Evolutionary conservation across 2,329 filamentous ascomycete species (phyloP).

Genomic region (Aspergillus pseudonomiae): DNA sequence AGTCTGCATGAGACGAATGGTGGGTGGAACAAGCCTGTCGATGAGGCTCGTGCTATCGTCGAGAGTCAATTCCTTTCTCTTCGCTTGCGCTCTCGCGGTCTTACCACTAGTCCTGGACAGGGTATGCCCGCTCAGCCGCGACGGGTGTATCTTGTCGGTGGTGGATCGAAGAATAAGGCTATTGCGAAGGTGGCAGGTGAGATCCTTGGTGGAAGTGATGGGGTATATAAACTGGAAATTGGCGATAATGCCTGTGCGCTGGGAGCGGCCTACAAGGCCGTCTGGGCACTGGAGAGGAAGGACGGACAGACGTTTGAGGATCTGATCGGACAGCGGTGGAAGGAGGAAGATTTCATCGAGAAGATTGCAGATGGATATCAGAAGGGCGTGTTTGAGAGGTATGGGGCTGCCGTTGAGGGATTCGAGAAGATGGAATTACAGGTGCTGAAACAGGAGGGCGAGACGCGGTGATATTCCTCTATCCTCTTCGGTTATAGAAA

Average conservation of each 20-base stretch:
- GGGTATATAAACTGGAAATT: slow-evolving; percentile 90
- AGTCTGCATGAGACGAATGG: slow-evolving; percentile 56
- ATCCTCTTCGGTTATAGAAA: background rate
- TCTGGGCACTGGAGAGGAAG: slow-evolving; percentile 80
- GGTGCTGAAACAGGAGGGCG: slow-evolving; percentile 55
- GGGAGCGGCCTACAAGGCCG: slow-evolving; percentile 92
- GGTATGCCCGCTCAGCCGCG: slow-evolving; percentile 79
- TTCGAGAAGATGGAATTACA: slow-evolving; percentile 75
- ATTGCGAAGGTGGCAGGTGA: slow-evolving; percentile 84
- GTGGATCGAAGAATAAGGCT: slow-evolving; percentile 84
- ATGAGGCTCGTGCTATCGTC: slow-evolving; percentile 84
- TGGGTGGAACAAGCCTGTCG: slow-evolving; percentile 59
- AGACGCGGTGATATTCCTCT: background rate
- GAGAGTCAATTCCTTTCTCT: slow-evolving; percentile 95
- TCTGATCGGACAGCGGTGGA: slow-evolving; percentile 81
- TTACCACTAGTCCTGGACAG: slow-evolving; percentile 63
- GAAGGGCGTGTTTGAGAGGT: slow-evolving; percentile 72
- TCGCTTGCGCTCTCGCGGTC: slow-evolving; percentile 77
- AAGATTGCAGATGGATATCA: slow-evolving; percentile 82
- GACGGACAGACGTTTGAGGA: slow-evolving; percentile 80
- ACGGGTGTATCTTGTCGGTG: slow-evolving; percentile 90
- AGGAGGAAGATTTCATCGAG: slow-evolving; percentile 78
- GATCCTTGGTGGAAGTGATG: slow-evolving; percentile 84
- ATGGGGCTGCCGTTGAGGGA: slow-evolving; percentile 74
- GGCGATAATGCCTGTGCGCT: slow-evolving; percentile 94